Percentiles rank a stretch among this genome's conserved stretches.
These are phyloP conservation scores for Murraya koenigii DNA, from an alignment of 345 rosid genomes.

Conservation along the genomic window DNA sequence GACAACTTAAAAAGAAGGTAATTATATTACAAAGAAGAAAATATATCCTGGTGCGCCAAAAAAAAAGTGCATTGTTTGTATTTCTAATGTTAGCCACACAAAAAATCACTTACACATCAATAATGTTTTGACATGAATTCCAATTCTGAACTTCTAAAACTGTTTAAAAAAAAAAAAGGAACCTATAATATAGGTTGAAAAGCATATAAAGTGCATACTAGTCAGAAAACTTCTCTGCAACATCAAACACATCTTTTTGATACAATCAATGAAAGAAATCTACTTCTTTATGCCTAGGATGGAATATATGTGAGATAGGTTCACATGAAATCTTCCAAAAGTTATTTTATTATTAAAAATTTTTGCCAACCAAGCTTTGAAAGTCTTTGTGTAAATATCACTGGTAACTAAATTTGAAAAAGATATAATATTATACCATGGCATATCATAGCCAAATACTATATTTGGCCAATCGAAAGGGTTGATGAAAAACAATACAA, in stretches of 20 bases:
- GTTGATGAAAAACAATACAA: neutral
- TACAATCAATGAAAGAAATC: neutral
- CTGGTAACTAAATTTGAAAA: neutral
- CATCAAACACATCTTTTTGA: neutral
- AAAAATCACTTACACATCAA: neutral
- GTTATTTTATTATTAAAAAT: neutral
- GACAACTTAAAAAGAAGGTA: neutral
- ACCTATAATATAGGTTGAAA: neutral
- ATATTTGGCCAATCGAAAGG: neutral
- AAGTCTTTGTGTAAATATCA: neutral
- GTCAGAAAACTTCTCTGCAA: neutral
- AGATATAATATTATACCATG: neutral
- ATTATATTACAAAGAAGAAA: neutral
- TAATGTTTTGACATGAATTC: neutral
- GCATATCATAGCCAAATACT: neutral
- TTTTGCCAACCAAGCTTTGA: neutral
- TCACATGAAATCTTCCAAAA: neutral
- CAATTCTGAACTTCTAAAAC: neutral
- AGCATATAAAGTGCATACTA: neutral
- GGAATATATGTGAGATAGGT: neutral
- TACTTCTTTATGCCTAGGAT: neutral
- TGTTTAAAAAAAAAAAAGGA: no score
- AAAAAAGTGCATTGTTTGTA: neutral
- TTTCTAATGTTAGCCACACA: neutral
- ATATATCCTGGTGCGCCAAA: neutral